Base-by-base conservation (phyloP, 768 basidiomycete genomes). In the Pleurotus eryngii region DNA sequence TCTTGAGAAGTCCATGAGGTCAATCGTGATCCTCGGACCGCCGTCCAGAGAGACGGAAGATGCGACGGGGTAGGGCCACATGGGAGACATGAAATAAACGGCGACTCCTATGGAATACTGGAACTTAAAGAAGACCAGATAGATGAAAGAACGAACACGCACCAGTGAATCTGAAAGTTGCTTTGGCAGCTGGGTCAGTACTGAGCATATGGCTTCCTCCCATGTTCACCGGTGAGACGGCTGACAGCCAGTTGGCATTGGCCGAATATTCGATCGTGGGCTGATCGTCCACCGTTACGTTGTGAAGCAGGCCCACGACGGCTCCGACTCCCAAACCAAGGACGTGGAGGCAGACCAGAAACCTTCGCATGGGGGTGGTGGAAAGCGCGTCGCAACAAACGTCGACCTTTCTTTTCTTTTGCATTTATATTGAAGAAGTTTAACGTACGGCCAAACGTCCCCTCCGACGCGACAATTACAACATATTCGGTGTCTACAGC, bases 11-110 rank as follows among this genome's bases (percentile, higher is more conserved):
- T 62, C 59, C 45, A 47, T 55, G 17, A 62, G 49, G 39, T 62
- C 53, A n/a, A 62, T 30, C 8, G 38, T 20, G 17, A 47, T 46
- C 20, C 42, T 26, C n/a, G 48, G 40, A 8, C 38, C 39, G 24
- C 46, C 56, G 35, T 62, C 61, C 4, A 62, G n/a, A 7, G 49
- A 49, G 14, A 60, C n/a, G 14, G 40, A 46, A 11, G 51, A 38
- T 30, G 54, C 54, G 39, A 62, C 57, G 15, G 39, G 40, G 35
- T 62, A 62, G 9, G 61, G 61, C 61, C 61, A 62, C 20, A 55
- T 14, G 9, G 61, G 24, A n/a, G 59, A 60, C 42, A 58, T 6
- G 30, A 48, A 58, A 48, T 60, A 62, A 3, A 62, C 46, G 9
- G 61, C 61, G 12, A 58, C 54, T 18, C 61, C 61, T 62, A 45